Base-by-base conservation (phyloP, 1,284 basidiomycete species). In the Blastosporella zonata region DNA sequence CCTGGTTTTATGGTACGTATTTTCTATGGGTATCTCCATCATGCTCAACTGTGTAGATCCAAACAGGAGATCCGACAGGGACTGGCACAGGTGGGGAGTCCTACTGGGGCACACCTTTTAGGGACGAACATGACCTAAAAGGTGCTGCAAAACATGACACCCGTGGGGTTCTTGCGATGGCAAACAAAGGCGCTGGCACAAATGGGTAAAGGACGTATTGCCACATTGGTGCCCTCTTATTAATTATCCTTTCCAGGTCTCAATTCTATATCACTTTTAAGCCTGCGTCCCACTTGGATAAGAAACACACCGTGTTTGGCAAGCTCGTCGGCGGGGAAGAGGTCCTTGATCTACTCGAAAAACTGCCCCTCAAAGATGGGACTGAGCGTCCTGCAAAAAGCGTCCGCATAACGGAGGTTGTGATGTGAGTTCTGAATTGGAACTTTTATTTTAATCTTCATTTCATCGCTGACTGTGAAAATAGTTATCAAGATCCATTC, bases 1-100 rank as follows among this genome's bases (percentile, higher is more conserved):
- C 94, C 94, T 4, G 95, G 92, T 0, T 99, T 99, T 65, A 99
- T 99, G 97, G 89, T 90, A 55, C 41, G 74, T 6, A 12, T 45
- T 20, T 6, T 12, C 28, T 23, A 3, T 22, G 10, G 20, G 25
- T 34, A 20, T 15, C 47, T 15, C 1, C 20, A n/a, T n/a, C 39
- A 34, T 28, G 18, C 39, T 47, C 8, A 44, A 15, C n/a, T 35
- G 17, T 38, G 1, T 53, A 93, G 90, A 81, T 94, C 22, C 94
- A 97, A 79, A 94, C 93, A 1, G 96, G 95, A 38, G 95, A 99
- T 66, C 95, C 95, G 2, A 95, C 93, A 0, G 96, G 97, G 1
- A 99, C 95, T 1, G 96, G 97, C 0, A 74, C 89, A 22, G 97
- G 96, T 3, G 96, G 96, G 5, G 75, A 90, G 61, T 94, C 91